phyloP scores from a whole-genome alignment of 2,329 filamentous ascomycete genomes.

The Cercospora canescens region DNA sequence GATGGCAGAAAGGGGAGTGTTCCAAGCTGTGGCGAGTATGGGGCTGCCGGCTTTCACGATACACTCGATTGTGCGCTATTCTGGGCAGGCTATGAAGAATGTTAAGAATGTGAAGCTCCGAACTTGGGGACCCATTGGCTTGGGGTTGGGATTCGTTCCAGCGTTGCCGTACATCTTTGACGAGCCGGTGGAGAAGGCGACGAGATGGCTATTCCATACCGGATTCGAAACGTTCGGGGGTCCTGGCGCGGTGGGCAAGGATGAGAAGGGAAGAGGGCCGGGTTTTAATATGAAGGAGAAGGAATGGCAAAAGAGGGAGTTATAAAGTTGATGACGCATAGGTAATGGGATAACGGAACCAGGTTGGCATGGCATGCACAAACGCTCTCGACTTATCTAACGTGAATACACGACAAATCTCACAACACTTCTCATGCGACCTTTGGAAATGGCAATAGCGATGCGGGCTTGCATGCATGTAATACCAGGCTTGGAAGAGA shows the following conservation, averaged over 20 bases:
- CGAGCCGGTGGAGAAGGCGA: conserved; percentile 85
- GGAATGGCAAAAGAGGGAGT: conserved; percentile 2
- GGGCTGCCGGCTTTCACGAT: conserved; percentile 91
- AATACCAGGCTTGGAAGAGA: background rate
- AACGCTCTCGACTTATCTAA: background rate
- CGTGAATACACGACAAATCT: background rate
- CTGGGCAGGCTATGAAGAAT: conserved; percentile 80
- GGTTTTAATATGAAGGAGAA: conserved; percentile 13
- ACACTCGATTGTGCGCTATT: conserved; percentile 88
- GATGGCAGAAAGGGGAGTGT: conserved; percentile 86
- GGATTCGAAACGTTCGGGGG: conserved; percentile 74
- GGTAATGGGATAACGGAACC: background rate
- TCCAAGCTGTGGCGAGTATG: conserved; percentile 91
- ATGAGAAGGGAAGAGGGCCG: conserved; percentile 39
- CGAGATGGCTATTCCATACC: conserved; percentile 87
- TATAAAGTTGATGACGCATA: background rate
- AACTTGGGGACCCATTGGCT: conserved; percentile 87
- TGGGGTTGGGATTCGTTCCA: conserved; percentile 68
- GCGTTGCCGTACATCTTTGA: conserved; percentile 85
- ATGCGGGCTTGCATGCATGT: background rate
- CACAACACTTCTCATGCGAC: background rate
- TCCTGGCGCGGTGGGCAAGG: conserved; percentile 53
- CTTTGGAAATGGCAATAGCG: background rate
- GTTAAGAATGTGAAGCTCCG: conserved; percentile 72
- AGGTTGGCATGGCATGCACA: background rate